Base-by-base conservation (phyloP, 192 early-diverging fungal genomes). In the Entophlyctis helioformis region DNA sequence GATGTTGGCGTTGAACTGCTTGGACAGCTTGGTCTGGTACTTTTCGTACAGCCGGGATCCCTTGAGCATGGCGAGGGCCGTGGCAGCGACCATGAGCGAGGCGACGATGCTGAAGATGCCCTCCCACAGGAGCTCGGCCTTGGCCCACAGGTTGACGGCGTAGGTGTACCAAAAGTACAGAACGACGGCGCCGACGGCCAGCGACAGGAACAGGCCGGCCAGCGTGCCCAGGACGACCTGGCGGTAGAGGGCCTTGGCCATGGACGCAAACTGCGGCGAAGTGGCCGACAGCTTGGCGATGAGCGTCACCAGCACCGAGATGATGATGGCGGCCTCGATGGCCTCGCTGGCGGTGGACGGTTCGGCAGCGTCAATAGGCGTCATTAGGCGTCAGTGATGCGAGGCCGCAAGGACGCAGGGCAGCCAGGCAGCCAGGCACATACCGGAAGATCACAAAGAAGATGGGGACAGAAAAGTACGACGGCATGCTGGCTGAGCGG, bases 371-470 rank as follows among this genome's bases (percentile, higher is more conserved):
- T n/a, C n/a, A n/a, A n/a, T n/a, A n/a, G n/a, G n/a, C n/a, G n/a
- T n/a, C n/a, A n/a, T n/a, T n/a, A n/a, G n/a, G n/a, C n/a, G n/a
- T n/a, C n/a, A n/a, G n/a, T n/a, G n/a, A n/a, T n/a, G n/a, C n/a
- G n/a, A n/a, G 46, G 56, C 83, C 55, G 64, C 88, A 89, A 19
- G 85, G 59, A 19, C 88, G 69, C n/a, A 91, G 59, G 16, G 92
- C 86, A 15, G 82, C 80, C 41, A 95, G 62, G 55, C 91, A 80
- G 48, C 91, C 76, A n/a, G 80, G 78, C 2, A 83, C 86, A 66
- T 96, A 89, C 13, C 67, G 48, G 24, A 64, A 59, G 38, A 70
- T 47, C 19, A 70, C 62, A 47, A 70, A 65, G 54, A 63, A 70
- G 41, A 64, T 19, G 7, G 67, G 59, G 8, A 65, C 27, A 6